Base-by-base conservation (phyloP, 2,329 filamentous ascomycete species). In the Colletotrichum sp. region DNA sequence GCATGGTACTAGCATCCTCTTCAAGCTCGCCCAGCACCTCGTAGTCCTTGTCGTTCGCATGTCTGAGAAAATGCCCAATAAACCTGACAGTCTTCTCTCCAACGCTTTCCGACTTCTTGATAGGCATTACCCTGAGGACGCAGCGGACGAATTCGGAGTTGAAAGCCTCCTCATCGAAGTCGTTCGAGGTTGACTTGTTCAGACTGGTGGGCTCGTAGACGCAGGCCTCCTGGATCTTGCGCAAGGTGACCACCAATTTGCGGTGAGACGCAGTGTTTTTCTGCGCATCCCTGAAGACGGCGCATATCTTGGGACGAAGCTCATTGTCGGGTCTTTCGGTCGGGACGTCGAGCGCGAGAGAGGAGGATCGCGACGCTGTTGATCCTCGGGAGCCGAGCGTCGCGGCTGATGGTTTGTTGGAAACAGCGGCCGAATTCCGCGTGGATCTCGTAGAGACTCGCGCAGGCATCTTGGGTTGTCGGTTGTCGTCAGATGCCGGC, bases 221-320 rank as follows among this genome's bases (percentile, higher is more conserved):
- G 86, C 95, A 98, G 48, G 93, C 89, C 83, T 98, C 96, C 81
- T 98, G 96, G 58, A 98, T 91, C 85, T 98, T 98, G 78, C 96
- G 93, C 76, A 99, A 87, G 66, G 93, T 96, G 76, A 98, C 94
- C 6, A 94, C 94, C 0, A 98, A 90, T 83, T 98, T 98, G 76
- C 96, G 90, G 83, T 99, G 97, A 3, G 95, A 95, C 2, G 96
- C 95, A 0, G 94, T 97, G 2, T 95, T 97, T 80, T 94, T 93
- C 84, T 99, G 97, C 38, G 96, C 96, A 83, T 96, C 94, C 78
- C 90, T 90, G 81, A 96, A 96, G 65, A 95, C 89, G 70, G 89
- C 85, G 82, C 93, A 94, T 68, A 98, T 89, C 81, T 94, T 94
- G 43, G 89, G 90, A 80, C 96, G 94, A 79, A 98, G 87, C 18